phyloP scores from a whole-genome alignment of 768 basidiomycete genomes.

The Mycena capillaripes region DNA sequence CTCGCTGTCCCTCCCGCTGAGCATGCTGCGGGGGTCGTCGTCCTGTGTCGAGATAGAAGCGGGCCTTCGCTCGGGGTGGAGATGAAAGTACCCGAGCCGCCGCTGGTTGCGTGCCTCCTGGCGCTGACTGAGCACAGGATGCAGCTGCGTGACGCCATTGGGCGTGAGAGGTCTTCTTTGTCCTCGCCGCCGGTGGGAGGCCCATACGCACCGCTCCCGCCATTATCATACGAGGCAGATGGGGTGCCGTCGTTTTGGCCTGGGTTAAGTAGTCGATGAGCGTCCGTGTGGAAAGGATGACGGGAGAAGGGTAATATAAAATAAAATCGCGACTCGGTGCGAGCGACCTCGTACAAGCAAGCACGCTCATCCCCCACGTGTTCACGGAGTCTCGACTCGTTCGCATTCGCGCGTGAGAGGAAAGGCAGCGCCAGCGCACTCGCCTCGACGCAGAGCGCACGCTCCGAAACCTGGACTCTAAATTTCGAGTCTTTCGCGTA shows the following conservation, averaged over 20 bases:
- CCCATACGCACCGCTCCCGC: constrained; percentile 21
- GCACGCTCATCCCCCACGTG: too few species aligned
- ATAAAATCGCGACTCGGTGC: too few species aligned
- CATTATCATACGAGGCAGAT: constrained; percentile 5
- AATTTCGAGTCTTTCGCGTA: too few species aligned
- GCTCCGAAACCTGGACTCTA: too few species aligned
- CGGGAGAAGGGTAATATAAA: neutral
- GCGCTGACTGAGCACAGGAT: constrained; percentile 42
- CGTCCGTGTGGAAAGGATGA: too few species aligned
- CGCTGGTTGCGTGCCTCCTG: constrained; percentile 53
- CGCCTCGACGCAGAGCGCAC: too few species aligned
- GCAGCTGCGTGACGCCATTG: constrained; percentile 16
- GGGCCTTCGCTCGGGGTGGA: constrained; percentile 80
- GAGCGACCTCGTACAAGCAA: too few species aligned
- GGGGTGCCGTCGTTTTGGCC: neutral
- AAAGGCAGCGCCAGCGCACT: too few species aligned
- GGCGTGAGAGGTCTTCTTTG: constrained; percentile 12
- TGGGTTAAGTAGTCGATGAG: neutral
- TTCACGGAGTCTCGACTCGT: too few species aligned
- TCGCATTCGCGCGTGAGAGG: too few species aligned
- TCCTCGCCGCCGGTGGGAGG: constrained; percentile 23
- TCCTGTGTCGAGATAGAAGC: constrained; percentile 42
- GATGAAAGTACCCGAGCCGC: constrained; percentile 80
- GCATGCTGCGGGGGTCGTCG: constrained; percentile 53
- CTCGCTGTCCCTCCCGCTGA: constrained; percentile 52